phyloP scores from a whole-genome alignment of 805 yeast genomes.

The Sugiyamaella americana region DNA sequence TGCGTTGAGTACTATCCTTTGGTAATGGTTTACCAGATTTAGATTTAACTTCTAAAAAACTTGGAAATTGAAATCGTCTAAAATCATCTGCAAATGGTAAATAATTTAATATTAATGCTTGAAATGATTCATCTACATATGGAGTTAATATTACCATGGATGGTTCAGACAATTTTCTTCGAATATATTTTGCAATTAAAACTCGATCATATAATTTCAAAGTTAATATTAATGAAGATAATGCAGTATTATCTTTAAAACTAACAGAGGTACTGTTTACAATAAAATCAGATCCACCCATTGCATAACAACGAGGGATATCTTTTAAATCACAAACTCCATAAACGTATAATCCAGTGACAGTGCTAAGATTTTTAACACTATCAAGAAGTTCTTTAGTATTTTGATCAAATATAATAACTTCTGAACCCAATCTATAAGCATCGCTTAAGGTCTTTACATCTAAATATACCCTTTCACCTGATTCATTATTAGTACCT shows the following conservation, averaged over 20 bases:
- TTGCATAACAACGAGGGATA: conserved; percentile 55
- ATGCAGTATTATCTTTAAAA: conserved; percentile 36
- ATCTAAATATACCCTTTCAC: conserved; percentile 29
- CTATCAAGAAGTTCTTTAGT: conserved; percentile 34
- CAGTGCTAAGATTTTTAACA: conserved; percentile 28
- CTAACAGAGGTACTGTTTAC: conserved; percentile 36
- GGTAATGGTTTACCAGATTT: conserved; percentile 31
- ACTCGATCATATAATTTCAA: conserved; percentile 42
- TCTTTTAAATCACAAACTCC: conserved; percentile 46
- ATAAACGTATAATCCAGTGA: conserved; percentile 55
- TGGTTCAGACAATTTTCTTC: conserved; percentile 27
- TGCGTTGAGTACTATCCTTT: conserved; percentile 16
- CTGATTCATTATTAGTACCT: not conserved
- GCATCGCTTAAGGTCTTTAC: conserved; percentile 48
- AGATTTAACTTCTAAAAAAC: conserved; percentile 39
- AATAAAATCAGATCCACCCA: conserved; percentile 54
- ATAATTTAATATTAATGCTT: conserved; percentile 43
- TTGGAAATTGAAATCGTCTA: conserved; percentile 42
- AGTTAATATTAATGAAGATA: conserved; percentile 47
- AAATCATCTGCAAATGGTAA: conserved; percentile 76
- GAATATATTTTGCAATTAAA: conserved; percentile 61
- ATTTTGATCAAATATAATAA: conserved; percentile 47
- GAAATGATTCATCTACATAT: conserved; percentile 25
- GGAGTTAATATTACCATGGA: conserved; percentile 54
- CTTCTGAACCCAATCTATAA: conserved; percentile 58